Evolutionary conservation across 768 basidiomycete species (phyloP).

Genomic region (Boletus vermiculosoides): DNA sequence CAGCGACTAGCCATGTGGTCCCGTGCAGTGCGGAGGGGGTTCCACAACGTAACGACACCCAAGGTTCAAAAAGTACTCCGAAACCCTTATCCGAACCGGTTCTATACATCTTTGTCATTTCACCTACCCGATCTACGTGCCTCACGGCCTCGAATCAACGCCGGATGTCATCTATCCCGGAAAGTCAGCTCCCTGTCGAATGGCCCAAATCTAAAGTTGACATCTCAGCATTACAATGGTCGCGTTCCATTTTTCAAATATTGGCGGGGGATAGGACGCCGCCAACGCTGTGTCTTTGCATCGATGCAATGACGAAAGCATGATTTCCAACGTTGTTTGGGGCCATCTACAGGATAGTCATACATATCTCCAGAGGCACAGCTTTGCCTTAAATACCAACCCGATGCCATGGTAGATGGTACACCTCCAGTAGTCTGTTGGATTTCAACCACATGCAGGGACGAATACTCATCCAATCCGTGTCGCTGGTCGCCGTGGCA

Average conservation of each 20-base stretch:
- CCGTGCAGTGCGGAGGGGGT: neutral
- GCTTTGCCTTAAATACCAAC: neutral
- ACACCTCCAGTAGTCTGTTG: neutral
- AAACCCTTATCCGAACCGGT: neutral
- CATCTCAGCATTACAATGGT: no score
- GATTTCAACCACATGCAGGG: neutral
- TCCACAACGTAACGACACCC: neutral
- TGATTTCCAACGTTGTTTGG: neutral
- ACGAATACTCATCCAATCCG: neutral
- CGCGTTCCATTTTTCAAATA: neutral
- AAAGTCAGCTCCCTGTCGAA: no score
- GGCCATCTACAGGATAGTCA: neutral
- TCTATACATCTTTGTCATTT: neutral
- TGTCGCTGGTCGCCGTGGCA: neutral
- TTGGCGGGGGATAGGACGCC: neutral
- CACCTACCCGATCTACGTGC: neutral
- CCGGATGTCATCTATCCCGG: neutral
- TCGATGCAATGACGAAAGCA: neutral
- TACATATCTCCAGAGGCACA: neutral
- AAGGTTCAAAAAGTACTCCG: neutral
- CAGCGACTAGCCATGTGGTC: neutral
- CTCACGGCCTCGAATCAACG: neutral
- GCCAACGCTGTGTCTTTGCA: neutral
- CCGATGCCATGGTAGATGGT: neutral
- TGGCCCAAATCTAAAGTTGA: neutral